Evolutionary conservation across 2,329 filamentous ascomycete genomes (phyloP).

Genomic region (Conoideocrella luteorostrata): DNA sequence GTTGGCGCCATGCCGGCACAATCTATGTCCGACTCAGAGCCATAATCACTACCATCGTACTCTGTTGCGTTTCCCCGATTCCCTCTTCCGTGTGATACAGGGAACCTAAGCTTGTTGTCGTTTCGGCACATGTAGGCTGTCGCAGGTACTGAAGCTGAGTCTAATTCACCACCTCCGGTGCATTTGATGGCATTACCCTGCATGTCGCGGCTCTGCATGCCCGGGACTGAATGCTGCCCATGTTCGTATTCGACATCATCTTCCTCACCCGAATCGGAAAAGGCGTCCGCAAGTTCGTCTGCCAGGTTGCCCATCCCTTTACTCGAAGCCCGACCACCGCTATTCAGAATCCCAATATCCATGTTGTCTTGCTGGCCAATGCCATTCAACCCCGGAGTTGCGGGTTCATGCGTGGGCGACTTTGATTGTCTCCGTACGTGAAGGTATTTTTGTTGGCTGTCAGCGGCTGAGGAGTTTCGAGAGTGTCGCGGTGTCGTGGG

Average conservation of each 20-base stretch:
- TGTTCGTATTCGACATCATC: slow-evolving; percentile 49
- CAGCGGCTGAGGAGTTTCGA: slow-evolving; percentile 49
- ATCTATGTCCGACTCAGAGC: slow-evolving; percentile 65
- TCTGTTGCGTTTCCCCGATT: slow-evolving; percentile 50
- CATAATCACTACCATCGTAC: slow-evolving; percentile 70
- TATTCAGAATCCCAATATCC: slow-evolving; percentile 40
- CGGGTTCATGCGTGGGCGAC: slow-evolving; percentile 43
- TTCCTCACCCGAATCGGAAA: slow-evolving; percentile 59
- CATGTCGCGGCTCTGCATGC: background rate
- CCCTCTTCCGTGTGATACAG: slow-evolving; percentile 34
- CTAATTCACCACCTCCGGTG: slow-evolving; percentile 5
- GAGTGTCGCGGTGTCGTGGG: slow-evolving; percentile 49
- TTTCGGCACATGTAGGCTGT: slow-evolving; percentile 27
- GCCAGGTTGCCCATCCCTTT: slow-evolving; percentile 70
- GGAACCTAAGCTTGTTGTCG: slow-evolving; percentile 37
- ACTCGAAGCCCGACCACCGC: slow-evolving; percentile 32
- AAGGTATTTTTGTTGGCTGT: slow-evolving; percentile 41
- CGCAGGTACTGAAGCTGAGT: slow-evolving; percentile 16
- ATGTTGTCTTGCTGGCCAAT: slow-evolving; percentile 42
- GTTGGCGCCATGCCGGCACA: slow-evolving; percentile 60
- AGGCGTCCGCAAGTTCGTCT: slow-evolving; percentile 71
- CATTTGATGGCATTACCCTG: slow-evolving; percentile 1
- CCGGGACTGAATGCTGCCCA: slow-evolving; percentile 16
- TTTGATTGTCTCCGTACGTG: slow-evolving; percentile 42
- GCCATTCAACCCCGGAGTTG: slow-evolving; percentile 42